These are phyloP conservation scores for Geotrichum carabidarum DNA, from an alignment of 1,139 yeast genomes.

Conservation along the genomic window DNA sequence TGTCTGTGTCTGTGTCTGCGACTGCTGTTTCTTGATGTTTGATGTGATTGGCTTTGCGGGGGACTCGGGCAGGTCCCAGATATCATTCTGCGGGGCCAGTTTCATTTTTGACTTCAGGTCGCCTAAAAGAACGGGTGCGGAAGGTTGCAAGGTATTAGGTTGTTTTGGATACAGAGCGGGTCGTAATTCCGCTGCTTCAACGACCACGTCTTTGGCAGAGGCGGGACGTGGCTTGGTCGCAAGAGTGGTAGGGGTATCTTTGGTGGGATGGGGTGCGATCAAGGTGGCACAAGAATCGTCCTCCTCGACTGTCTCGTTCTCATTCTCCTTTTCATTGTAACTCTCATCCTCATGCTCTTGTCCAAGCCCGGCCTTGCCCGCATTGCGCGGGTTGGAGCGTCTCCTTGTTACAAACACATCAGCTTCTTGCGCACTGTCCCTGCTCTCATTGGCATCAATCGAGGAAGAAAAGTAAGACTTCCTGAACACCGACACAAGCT, in stretches of 20 bases:
- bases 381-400: no score
- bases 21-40: neutral
- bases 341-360: neutral
- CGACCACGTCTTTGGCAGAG: no score
- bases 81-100: neutral
- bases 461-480: neutral
- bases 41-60: neutral
- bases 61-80: conserved; percentile 1
- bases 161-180: neutral
- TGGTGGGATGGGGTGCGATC: neutral
- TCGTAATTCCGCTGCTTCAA: no score
- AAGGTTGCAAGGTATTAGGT: neutral
- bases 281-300: neutral
- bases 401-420: neutral
- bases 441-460: neutral
- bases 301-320: neutral
- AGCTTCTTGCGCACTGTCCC: neutral
- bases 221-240: neutral
- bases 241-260: neutral
- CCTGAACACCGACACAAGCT: neutral
- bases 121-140: no score
- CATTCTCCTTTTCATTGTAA: neutral
- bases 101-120: no score
- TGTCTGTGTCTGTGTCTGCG: neutral
- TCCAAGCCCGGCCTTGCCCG: neutral